Evolutionary conservation across 768 basidiomycete species (phyloP), one percentile per base, ranked within the genome.

Genomic region (Collybia sordida): DNA sequence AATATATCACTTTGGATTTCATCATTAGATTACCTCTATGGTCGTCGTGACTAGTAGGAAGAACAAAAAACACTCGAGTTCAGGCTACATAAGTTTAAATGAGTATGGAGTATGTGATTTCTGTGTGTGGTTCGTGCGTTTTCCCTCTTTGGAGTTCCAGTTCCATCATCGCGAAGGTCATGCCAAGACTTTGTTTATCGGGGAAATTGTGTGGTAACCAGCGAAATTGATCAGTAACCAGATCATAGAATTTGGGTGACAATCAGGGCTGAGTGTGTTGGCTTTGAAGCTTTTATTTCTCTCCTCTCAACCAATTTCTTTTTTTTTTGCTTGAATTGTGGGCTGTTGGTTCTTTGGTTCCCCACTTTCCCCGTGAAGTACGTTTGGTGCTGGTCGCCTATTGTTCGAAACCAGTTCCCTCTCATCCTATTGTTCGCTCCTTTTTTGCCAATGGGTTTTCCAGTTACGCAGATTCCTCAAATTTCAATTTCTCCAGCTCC

Each of bases 401-500:
- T 59, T 57, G 58, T 64, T 61, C 59, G 51, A 44, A 62, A 58
- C 60, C 54, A 54, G 58, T 52, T 56, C 49, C 47, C 43, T 50
- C 49, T 25, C 50, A 53, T 56, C 36, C 47, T 49, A 45, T 51
- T 38, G 24, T 48, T 58, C 50, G 51, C 61, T 54, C 50, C 47
- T 64, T 59, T 60, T 56, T 59, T 54, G 50, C 52, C 57, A 66
- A 82, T 80, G 79, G 64, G 65, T 66, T 55, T 51, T 48, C 62
- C 67, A 57, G 64, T 65, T 52, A 67, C 72, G 47, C 69, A 76
- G 50, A 68, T 88, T 59, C 88, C 88, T 56, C 72, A 78, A 54
- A 90, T 92, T 57, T 78, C 75, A 57, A 81, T 92, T 60, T 89
- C 85, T 18, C 81, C 75, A 27, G 81, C 88, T 42, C 81, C 84